A percentile compares a stretch with the other conserved stretches of the same genome.
Evolutionary conservation across 768 basidiomycete genomes (phyloP).

Genomic region (Podaxis pistillaris): DNA sequence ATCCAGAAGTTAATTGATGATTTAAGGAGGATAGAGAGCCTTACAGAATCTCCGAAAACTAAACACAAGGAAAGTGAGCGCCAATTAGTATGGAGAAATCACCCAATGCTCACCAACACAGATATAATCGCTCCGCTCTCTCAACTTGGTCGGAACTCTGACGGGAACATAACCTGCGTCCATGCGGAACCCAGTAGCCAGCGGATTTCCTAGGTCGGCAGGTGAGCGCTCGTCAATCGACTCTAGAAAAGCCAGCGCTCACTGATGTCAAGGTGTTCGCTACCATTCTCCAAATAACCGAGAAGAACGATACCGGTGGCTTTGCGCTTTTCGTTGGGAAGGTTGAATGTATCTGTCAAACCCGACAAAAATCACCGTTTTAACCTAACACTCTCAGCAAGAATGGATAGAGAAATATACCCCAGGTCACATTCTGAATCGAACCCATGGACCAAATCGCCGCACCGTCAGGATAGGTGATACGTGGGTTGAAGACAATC

Average conservation of each 20-base stretch:
- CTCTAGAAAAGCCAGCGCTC: slow-evolving; percentile 19
- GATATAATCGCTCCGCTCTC: slow-evolving; percentile 39
- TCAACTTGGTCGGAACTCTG: slow-evolving; percentile 34
- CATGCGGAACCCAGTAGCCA: slow-evolving; percentile 41
- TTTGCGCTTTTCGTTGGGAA: slow-evolving; percentile 36
- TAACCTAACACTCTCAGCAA: neutral
- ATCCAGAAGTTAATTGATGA: neutral
- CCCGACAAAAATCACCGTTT: neutral
- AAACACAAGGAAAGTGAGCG: slow-evolving; percentile 5
- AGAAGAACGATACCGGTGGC: slow-evolving; percentile 44
- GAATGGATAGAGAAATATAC: slow-evolving; percentile 13
- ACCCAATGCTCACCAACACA: slow-evolving; percentile 40
- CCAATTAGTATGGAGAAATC: neutral
- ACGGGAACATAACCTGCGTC: slow-evolving; percentile 35
- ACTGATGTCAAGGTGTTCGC: slow-evolving; percentile 54
- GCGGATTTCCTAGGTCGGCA: slow-evolving; percentile 35
- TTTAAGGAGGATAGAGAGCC: slow-evolving; percentile 22
- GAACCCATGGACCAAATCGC: slow-evolving; percentile 22
- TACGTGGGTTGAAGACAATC: slow-evolving; percentile 24
- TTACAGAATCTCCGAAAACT: slow-evolving; percentile 51
- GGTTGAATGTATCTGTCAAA: slow-evolving; percentile 26
- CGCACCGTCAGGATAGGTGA: slow-evolving; percentile 21
- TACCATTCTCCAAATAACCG: slow-evolving; percentile 36
- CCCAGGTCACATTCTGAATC: slow-evolving; percentile 24
- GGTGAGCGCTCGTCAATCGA: neutral